Base-by-base conservation (phyloP, 2,329 filamentous ascomycete genomes). In the Chrysoporthe cubensis region DNA sequence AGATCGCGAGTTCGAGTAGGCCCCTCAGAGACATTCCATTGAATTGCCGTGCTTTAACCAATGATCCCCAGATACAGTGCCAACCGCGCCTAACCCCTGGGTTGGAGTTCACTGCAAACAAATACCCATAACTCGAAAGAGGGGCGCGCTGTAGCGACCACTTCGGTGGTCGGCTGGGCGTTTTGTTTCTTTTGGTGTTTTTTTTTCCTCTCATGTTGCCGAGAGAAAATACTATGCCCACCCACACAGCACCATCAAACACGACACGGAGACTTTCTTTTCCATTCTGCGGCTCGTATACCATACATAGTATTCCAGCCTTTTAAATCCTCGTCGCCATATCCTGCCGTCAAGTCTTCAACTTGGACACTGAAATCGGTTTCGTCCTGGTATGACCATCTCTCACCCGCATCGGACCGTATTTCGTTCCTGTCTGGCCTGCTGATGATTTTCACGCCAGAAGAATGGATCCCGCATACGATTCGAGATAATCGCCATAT, bases 61-160 rank as follows among this genome's bases (percentile, higher is more conserved):
- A 54, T 54, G 50, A 54, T 54, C 50, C 21, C 50, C 50, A 54
- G 50, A 54, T 26, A 54, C 21, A 54, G 50, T 54, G 50, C 26
- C 50, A 54, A 34, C 50, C 21, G 50, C 16, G 50, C 50, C 50
- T 40, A 9, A 54, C 21, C 50, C 50, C 26, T 54, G 32, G 21
- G 21, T 32, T 32, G 50, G 21, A 54, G 48, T 14, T 52, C 48
- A 52, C 50, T 54, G 50, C 50, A 54, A 54, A 54, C 21, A 54
- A 54, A 54, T 54, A 16, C 50, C 50, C 37, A 26, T 16, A 34
- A 54, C 50, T 54, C 50, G 21, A 54, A 54, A 34, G 50, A 54
- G 50, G 50, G 50, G 50, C 50, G 50, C 50, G 50, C 50, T 54
- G 50, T 54, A 54, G 50, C 50, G 50, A 34, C 50, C 50, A 16